A percentile compares a stretch with the other conserved stretches of the same genome.
These are phyloP conservation scores for Leavenworthia alabamica DNA, from an alignment of 345 rosid genomes.

Conservation along the genomic window DNA sequence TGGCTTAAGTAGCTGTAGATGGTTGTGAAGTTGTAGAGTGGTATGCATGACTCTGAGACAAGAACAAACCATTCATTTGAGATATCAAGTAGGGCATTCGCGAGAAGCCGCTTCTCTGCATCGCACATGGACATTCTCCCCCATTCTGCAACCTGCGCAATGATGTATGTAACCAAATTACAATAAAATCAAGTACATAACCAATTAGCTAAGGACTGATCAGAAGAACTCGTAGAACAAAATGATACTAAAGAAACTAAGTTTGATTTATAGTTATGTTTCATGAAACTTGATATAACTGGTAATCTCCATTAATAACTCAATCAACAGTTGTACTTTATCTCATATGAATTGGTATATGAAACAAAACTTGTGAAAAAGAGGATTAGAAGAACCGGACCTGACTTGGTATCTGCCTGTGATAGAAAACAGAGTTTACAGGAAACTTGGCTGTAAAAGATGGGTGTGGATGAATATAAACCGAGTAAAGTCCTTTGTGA, in stretches of 20 bases:
- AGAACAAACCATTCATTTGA: slow-evolving; percentile 86
- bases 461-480: slow-evolving; percentile 80
- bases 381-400: slow-evolving; percentile 28
- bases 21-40: slow-evolving; percentile 66
- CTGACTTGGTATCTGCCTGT: slow-evolving; percentile 86
- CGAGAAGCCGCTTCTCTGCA: slow-evolving; percentile 85
- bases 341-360: background rate
- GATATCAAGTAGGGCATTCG: slow-evolving; percentile 85
- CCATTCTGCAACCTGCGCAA: slow-evolving; percentile 74
- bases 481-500: slow-evolving; percentile 61
- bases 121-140: slow-evolving; percentile 98
- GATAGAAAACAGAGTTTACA: slow-evolving; percentile 54
- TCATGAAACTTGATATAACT: background rate
- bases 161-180: slow-evolving; percentile 8
- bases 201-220: background rate
- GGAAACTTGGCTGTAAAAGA: slow-evolving; percentile 53
- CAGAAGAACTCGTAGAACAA: background rate
- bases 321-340: background rate
- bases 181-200: background rate
- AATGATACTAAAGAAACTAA: background rate
- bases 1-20: slow-evolving; percentile 55
- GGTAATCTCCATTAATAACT: background rate
- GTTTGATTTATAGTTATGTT: background rate
- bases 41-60: slow-evolving; percentile 91
- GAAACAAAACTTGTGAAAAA: background rate